phyloP scores from a whole-genome alignment of 768 basidiomycete genomes.

The Rossbeevera mucosa region DNA sequence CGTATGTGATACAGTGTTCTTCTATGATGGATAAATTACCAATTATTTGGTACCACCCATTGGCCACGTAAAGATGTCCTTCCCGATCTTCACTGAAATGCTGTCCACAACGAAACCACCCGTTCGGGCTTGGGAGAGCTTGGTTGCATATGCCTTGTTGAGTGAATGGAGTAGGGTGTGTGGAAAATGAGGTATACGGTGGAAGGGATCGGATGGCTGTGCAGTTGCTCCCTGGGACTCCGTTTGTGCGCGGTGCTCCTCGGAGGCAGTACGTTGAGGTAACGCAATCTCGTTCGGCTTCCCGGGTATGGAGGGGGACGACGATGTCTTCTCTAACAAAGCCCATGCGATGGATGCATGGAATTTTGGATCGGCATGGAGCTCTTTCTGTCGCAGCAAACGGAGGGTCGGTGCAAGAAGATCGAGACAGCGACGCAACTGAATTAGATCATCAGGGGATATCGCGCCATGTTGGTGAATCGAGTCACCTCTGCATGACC shows the following conservation, averaged over 20 bases:
- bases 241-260: conserved; percentile 5
- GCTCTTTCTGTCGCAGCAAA: conserved; percentile 66
- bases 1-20: conserved; percentile 5
- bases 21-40: conserved; percentile 6
- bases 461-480: neutral
- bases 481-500: conserved; percentile 68
- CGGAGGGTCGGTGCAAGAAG: conserved; percentile 55
- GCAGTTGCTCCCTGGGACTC: conserved; percentile 3
- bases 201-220: conserved; percentile 30
- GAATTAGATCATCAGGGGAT: conserved; percentile 16
- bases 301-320: neutral
- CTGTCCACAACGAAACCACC: conserved; percentile 50
- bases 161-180: conserved; percentile 42
- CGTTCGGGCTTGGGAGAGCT: conserved; percentile 38
- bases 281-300: conserved; percentile 3
- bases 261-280: neutral
- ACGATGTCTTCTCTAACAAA: conserved; percentile 42
- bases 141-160: conserved; percentile 42
- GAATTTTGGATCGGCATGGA: conserved; percentile 77
- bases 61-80: conserved; percentile 51
- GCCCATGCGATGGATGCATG: conserved; percentile 91
- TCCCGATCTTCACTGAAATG: conserved; percentile 68
- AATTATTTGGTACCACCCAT: conserved; percentile 20
- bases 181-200: conserved; percentile 51
- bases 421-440: conserved; percentile 59